Conservation (phyloP, 176 grass and related monocot genomes). For the Cenchrus americanus region DNA sequence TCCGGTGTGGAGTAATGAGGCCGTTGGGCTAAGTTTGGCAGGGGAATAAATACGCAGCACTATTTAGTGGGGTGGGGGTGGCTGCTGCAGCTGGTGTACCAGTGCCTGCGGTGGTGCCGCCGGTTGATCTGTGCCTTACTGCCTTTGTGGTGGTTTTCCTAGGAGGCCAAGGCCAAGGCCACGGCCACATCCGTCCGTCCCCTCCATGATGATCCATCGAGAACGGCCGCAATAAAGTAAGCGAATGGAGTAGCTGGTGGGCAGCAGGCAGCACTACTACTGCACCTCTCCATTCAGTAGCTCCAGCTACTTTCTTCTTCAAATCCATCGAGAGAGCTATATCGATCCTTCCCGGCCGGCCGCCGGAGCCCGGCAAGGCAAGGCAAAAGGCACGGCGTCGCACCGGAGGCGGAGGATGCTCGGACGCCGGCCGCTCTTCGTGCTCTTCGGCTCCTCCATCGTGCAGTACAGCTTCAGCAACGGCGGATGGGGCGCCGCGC, state of each 20-base stretch:
- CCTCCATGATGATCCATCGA: no score
- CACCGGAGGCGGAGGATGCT: constrained; percentile 16
- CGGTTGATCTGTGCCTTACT: no score
- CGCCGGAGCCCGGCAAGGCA: no score
- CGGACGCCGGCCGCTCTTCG: constrained; percentile 51
- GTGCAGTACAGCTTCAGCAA: constrained; percentile 78
- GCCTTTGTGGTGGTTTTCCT: no score
- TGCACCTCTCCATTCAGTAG: neutral
- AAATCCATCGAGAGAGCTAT: no score
- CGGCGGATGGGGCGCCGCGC: constrained; percentile 61
- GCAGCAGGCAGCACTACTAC: neutral
- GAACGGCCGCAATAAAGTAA: neutral
- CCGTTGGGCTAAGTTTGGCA: constrained; percentile 11
- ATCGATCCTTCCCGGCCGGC: no score
- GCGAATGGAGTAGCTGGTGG: neutral
- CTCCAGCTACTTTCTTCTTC: neutral
- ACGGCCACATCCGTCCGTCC: no score
- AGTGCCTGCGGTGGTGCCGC: no score
- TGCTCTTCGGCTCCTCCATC: constrained; percentile 75
- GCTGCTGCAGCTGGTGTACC: no score
- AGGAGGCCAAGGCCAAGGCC: no score
- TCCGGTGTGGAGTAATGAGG: neutral
- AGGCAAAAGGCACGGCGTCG: neutral
- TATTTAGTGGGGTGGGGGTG: neutral
- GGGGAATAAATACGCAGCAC: constrained; percentile 5